phyloP scores from a whole-genome alignment of 345 rosid genomes.

The Sisymbrium altissimum region DNA sequence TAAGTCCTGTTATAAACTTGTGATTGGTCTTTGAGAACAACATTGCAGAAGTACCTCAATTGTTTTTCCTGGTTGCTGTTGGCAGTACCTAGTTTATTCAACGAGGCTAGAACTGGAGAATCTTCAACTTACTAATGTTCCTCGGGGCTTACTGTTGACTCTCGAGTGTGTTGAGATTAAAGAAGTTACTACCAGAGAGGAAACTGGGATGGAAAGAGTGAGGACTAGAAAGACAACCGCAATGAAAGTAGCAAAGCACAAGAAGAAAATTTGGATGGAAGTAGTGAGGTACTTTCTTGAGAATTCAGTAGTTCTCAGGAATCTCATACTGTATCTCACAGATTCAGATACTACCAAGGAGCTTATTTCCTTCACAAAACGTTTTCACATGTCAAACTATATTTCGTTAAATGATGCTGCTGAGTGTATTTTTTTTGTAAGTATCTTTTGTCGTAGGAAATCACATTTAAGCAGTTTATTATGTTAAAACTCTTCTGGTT shows the following conservation, averaged over 20 bases:
- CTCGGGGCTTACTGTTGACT: background rate
- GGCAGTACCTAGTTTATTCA: background rate
- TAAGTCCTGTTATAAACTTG: background rate
- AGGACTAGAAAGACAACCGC: background rate
- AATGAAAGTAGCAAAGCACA: background rate
- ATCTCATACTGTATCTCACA: background rate
- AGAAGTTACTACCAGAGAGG: background rate
- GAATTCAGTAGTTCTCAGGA: background rate
- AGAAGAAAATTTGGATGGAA: background rate
- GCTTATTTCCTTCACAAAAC: background rate
- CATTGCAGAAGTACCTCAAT: background rate
- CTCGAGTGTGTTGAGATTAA: conserved; percentile 12
- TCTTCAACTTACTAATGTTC: background rate
- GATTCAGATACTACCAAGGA: background rate
- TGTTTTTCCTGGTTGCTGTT: background rate
- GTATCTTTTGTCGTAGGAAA: background rate
- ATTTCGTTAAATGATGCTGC: background rate
- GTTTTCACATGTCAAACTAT: background rate
- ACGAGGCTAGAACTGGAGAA: background rate
- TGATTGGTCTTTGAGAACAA: background rate
- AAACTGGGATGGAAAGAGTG: background rate
- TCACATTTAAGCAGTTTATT: background rate
- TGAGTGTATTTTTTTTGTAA: background rate
- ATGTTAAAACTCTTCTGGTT: background rate
- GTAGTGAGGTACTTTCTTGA: background rate